Evolutionary conservation across 495 filamentous ascomycete genomes (phyloP), one percentile per base, ranked within the genome.

Genomic region (Aspergillus olivimuriae): DNA sequence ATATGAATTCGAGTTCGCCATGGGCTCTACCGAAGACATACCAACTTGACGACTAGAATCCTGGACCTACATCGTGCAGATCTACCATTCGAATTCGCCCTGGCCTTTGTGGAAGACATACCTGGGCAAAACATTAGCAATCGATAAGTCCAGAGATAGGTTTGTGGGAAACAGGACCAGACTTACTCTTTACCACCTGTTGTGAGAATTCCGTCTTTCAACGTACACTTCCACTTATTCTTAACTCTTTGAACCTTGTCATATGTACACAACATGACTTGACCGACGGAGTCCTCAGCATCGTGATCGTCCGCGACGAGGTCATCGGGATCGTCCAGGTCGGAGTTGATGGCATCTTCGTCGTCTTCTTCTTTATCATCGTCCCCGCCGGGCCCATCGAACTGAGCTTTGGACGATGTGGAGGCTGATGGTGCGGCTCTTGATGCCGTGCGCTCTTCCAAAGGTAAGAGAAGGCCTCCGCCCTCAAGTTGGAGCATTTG

Each of bases 181-280:
- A 44, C 81, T 67, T 62, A 87, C 78, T 99, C 92, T 63, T 83
- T 90, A 48, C 84, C 83, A 51, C 87, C 87, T 28, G 89, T 86
- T 37, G 84, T 95, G 48, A 99, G 73, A 12, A 99, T 86, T 14
- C 92, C 92, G 55, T 99, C 92, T 72, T 97, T 97, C 41, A 99
- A 76, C 4, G 86, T 87, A 69, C 92, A 99, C 82, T 99, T 99
- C 92, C 92, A 99, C 83, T 97, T 99, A 64, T 96, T 99, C 82
- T 99, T 99, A 46, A 96, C 94, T 39, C 92, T 76, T 65, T 96
- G 90, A 15, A 99, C 92, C 72, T 99, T 99, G 71, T 99, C 92
- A 58, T 98, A 98, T 55, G 92, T 95, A 71, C 92, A 98, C 30
- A 97, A 80, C 87, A 96, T 96, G 63, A 92, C 87, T 47, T 94